Conservation (phyloP, 768 basidiomycete genomes). For the Inosperma sp. region DNA sequence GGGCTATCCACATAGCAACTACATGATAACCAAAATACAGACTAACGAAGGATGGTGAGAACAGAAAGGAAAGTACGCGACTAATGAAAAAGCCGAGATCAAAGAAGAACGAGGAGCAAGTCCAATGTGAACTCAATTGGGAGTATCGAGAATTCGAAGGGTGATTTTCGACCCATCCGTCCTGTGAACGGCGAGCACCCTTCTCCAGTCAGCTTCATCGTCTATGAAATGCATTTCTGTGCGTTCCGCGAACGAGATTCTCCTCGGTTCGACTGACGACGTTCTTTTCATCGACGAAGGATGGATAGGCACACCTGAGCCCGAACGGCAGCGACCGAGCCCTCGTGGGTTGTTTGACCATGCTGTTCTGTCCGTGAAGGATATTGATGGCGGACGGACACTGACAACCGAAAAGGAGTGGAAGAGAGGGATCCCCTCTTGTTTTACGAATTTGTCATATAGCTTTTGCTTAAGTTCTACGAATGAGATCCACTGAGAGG, state of each 20-base stretch:
- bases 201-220: slow-evolving; percentile 7
- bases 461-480: slow-evolving; percentile 6
- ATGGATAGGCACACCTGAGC: not conserved
- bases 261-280: not conserved
- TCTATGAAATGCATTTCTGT: slow-evolving; percentile 7
- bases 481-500: not conserved
- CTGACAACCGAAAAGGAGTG: slow-evolving; percentile 3
- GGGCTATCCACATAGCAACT: too few relatives aligned
- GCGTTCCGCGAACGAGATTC: slow-evolving; percentile 2
- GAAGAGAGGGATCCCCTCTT: slow-evolving; percentile 5
- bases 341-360: not conserved
- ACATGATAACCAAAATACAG: too few relatives aligned
- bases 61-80: too few relatives aligned
- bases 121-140: too few relatives aligned
- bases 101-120: too few relatives aligned
- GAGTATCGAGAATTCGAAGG: slow-evolving; percentile 7
- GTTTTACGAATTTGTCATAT: slow-evolving; percentile 7
- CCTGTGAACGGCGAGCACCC: not conserved
- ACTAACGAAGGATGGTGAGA: too few relatives aligned
- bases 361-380: not conserved
- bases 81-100: too few relatives aligned
- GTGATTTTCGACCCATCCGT: slow-evolving; percentile 7
- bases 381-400: slow-evolving; percentile 3
- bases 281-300: not conserved
- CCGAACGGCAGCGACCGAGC: not conserved